Base-by-base conservation (phyloP, 768 basidiomycete species). In the Pisolithus microcarpus region DNA sequence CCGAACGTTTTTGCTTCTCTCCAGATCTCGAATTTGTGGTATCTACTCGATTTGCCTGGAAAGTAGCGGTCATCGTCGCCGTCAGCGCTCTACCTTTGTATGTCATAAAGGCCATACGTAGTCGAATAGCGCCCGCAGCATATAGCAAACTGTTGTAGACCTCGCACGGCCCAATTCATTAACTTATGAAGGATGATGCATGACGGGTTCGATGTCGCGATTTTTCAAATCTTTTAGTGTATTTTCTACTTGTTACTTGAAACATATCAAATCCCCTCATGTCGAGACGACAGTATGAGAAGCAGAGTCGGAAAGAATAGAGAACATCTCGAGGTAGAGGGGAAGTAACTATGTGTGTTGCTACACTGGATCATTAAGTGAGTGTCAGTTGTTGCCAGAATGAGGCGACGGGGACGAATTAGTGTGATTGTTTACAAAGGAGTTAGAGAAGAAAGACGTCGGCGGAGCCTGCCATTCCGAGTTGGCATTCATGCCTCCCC, bases 21-120 rank as follows among this genome's bases (percentile, higher is more conserved):
- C 4, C 61, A 97, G 95, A 99, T 70, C 82, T 96, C 43, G 77
- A 87, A 0, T 98, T 98, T 62, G 94, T 98, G 37, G 74, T 95
- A 5, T 91, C 95, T 5, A 63, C 81, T 31, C 79, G 81, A 21
- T 99, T 97, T 70, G 81, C 84, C 19, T 94, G 90, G 91, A 98
- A 97, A 70, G 89, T 96, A 11, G 87, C 87, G 0, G 81, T 95
- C 43, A 96, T 98, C 61, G 93, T 99, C 3, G 91, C 87, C 7
- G 80, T 99, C 69, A 95, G 92, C 58, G 87, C 93, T 7, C 73
- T 95, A 54, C 96, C 96, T 6, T 70, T 99, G 39, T 96, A 87
- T 65, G 77, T 95, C 57, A 81, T 95, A 73, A 98, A 96, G 69
- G 65, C 87, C 53, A 83, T 95, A 58, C 82, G 85, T 59, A 82